Evolutionary conservation across 108 stramenopile species (phyloP).

Genomic region (Skeletonema costatum): DNA sequence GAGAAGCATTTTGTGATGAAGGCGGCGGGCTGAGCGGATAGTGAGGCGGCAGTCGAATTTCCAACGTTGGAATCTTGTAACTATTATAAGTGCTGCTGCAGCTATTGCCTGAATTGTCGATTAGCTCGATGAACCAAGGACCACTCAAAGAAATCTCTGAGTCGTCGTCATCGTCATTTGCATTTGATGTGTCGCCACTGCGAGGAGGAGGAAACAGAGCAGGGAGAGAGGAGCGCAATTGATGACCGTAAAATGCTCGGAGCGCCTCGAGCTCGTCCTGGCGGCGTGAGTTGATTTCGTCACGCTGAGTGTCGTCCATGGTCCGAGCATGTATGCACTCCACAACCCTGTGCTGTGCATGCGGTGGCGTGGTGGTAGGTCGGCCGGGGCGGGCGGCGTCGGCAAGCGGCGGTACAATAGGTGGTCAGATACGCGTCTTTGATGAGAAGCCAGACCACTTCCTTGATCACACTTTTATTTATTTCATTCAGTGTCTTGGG

Average conservation of each 20-base stretch:
- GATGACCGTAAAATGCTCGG: conserved; percentile 48
- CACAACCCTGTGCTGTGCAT: too few relatives aligned
- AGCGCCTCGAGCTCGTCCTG: conserved; percentile 51
- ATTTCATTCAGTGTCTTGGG: too few relatives aligned
- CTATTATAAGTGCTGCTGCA: background rate
- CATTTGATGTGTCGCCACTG: too few relatives aligned
- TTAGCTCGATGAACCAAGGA: conserved; percentile 26
- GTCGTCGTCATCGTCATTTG: background rate
- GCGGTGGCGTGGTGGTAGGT: too few relatives aligned
- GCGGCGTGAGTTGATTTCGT: conserved; percentile 20
- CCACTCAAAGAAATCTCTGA: background rate
- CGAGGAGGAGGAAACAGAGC: background rate
- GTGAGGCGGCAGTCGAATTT: conserved; percentile 10
- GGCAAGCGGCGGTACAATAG: too few relatives aligned
- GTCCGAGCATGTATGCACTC: too few relatives aligned
- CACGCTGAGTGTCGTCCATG: background rate
- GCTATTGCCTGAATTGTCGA: background rate
- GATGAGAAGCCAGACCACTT: too few relatives aligned
- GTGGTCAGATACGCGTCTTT: too few relatives aligned
- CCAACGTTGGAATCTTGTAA: conserved; percentile 6
- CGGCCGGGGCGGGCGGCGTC: too few relatives aligned
- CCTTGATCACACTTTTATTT: too few relatives aligned
- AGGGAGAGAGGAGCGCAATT: conserved; percentile 10
- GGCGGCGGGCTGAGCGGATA: conserved; percentile 8
- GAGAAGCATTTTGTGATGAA: background rate